These are phyloP conservation scores for Solanum lycopersicoides DNA, from an alignment of 257 asterid species.

Conservation along the genomic window DNA sequence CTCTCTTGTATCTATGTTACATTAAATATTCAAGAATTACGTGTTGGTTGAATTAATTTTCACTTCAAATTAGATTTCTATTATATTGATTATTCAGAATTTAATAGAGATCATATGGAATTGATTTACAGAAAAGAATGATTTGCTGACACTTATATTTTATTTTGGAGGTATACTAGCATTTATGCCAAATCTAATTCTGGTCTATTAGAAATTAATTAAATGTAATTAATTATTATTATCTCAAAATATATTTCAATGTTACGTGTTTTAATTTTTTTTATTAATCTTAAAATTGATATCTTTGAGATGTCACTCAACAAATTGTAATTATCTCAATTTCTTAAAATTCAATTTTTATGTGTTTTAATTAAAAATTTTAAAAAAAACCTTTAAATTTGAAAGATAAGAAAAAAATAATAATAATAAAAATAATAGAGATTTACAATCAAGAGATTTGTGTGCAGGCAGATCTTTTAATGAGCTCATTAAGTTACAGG, in stretches of 20 bases:
- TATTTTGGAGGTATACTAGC: not conserved
- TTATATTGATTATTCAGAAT: not conserved
- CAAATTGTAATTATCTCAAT: too few species aligned
- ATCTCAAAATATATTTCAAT: too few species aligned
- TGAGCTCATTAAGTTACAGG: not conserved
- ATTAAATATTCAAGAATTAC: not conserved
- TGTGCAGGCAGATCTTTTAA: constrained; percentile 8
- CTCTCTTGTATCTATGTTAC: not conserved
- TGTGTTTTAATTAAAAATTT: not conserved
- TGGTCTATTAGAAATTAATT: not conserved
- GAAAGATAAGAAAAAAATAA: not conserved
- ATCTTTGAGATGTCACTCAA: not conserved
- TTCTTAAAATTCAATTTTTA: too few species aligned
- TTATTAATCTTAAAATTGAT: too few species aligned
- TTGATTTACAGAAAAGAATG: not conserved
- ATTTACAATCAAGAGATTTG: not conserved
- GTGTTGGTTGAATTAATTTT: not conserved
- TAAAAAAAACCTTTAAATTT: not conserved
- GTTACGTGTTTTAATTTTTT: not conserved
- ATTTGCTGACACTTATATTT: not conserved
- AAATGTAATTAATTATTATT: not conserved
- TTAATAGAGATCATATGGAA: not conserved
- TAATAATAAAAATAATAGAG: not conserved
- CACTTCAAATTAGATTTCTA: too few species aligned
- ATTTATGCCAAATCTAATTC: not conserved